phyloP scores from a whole-genome alignment of 2,329 filamentous ascomycete genomes.

The Diatrype stigma region DNA sequence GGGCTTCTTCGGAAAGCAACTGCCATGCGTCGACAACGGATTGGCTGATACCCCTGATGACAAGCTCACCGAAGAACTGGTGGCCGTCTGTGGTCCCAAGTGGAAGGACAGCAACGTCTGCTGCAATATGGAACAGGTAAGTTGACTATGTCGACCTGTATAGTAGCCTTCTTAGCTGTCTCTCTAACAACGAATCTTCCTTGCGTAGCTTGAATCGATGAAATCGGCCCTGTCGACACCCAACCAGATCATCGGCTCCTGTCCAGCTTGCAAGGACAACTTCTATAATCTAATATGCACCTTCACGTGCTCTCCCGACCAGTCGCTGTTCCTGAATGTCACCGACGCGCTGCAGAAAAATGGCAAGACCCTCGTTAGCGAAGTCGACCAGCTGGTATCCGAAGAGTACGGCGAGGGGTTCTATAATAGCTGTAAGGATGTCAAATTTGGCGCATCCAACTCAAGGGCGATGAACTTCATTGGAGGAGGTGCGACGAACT shows the following conservation, averaged over 20 bases:
- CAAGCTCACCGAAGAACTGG: constrained; percentile 69
- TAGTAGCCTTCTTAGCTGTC: not conserved
- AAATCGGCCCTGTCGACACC: constrained; percentile 82
- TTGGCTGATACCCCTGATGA: constrained; percentile 70
- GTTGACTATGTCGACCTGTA: constrained; percentile 6
- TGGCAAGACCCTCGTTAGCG: constrained; percentile 63
- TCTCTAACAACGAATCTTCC: constrained; percentile 12
- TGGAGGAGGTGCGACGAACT: constrained; percentile 89
- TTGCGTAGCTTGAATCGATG: constrained; percentile 65
- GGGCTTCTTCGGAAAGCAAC: constrained; percentile 80
- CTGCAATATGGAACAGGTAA: constrained; percentile 74
- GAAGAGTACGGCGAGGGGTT: constrained; percentile 81
- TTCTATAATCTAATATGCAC: constrained; percentile 99
- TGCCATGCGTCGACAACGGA: constrained; percentile 91
- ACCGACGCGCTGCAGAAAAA: constrained; percentile 65
- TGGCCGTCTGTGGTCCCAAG: constrained; percentile 80
- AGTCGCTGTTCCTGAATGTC: constrained; percentile 92
- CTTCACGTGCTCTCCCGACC: constrained; percentile 95
- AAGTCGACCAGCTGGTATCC: constrained; percentile 85
- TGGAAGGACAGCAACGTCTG: constrained; percentile 84
- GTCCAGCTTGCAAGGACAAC: constrained; percentile 95
- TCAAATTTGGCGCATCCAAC: constrained; percentile 95
- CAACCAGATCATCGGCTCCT: constrained; percentile 84
- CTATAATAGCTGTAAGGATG: constrained; percentile 97
- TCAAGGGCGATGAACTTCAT: constrained; percentile 94